phyloP scores from a whole-genome alignment of 192 early-diverging fungal genomes.

The Gamsiella multidivaricata region DNA sequence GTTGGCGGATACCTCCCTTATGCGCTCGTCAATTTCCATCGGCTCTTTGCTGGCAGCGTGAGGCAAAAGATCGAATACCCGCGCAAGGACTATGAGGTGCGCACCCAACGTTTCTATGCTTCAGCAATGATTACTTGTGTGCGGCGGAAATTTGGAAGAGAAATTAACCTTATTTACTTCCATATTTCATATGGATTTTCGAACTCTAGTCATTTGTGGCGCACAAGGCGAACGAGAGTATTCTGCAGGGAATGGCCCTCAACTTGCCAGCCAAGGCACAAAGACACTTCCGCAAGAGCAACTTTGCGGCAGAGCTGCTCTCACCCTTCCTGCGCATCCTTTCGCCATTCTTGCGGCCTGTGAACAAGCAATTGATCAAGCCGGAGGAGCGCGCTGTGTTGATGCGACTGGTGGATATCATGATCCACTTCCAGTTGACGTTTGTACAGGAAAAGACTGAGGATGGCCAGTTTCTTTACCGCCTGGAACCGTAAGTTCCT shows the following conservation, averaged over 20 bases:
- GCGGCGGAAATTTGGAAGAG: no score
- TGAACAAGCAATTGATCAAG: slow-evolving; percentile 67
- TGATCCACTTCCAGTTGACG: slow-evolving; percentile 76
- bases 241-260: slow-evolving; percentile 59
- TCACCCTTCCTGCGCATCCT: slow-evolving; percentile 80
- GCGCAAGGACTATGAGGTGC: slow-evolving; percentile 80
- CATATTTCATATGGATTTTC: no score
- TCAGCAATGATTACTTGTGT: no score
- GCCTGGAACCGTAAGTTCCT: slow-evolving; percentile 82
- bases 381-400: slow-evolving; percentile 68
- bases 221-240: slow-evolving; percentile 67
- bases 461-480: slow-evolving; percentile 67
- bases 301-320: slow-evolving; percentile 66
- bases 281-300: slow-evolving; percentile 59
- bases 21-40: slow-evolving; percentile 79
- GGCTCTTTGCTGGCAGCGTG: slow-evolving; percentile 79
- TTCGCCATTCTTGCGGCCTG: slow-evolving; percentile 77
- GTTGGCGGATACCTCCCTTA: slow-evolving; percentile 77
- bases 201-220: slow-evolving; percentile 56
- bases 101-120: no score
- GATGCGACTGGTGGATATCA: slow-evolving; percentile 69
- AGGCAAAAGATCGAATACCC: slow-evolving; percentile 78
- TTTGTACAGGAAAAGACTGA: slow-evolving; percentile 76
- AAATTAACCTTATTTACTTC: neutral
- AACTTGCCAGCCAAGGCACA: slow-evolving; percentile 62